A percentile compares a stretch with the other conserved stretches of the same genome.
phyloP scores from a whole-genome alignment of 192 early-diverging fungal species.

The Coemansia erecta region DNA sequence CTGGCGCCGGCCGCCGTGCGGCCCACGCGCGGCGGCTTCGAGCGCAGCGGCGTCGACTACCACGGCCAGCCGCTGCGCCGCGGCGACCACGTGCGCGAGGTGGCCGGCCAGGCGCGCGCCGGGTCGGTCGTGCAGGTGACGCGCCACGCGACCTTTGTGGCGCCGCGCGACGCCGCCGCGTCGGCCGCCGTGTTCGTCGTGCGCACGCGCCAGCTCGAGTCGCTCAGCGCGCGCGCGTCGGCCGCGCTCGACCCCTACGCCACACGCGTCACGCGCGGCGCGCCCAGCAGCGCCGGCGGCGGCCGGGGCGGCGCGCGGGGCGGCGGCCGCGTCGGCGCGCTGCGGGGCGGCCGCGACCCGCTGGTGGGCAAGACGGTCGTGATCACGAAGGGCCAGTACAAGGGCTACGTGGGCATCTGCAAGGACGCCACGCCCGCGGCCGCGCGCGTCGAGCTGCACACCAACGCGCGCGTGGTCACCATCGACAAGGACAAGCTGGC shows the following conservation, averaged over 20 bases:
- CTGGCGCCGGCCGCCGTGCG: conserved; percentile 70
- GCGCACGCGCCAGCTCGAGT: conserved; percentile 62
- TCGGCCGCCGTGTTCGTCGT: conserved; percentile 77
- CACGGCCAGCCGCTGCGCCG: conserved; percentile 52
- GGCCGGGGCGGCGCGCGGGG: conserved; percentile 35
- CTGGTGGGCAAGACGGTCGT: conserved; percentile 76
- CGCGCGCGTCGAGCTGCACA: conserved; percentile 91
- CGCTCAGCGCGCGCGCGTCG: conserved; percentile 26
- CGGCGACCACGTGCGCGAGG: conserved; percentile 76
- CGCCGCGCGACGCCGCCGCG: conserved; percentile 65
- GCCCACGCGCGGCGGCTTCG: conserved; percentile 55
- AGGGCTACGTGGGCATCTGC: conserved; percentile 96
- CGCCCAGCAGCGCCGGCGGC: conserved; percentile 6
- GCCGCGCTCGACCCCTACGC: conserved; percentile 41
- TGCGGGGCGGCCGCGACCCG: conserved; percentile 51
- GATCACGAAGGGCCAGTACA: conserved; percentile 84
- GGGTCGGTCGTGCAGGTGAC: conserved; percentile 83
- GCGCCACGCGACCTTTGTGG: conserved; percentile 77
- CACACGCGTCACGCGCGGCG: conserved; percentile 29
- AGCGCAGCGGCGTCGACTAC: conserved; percentile 61
- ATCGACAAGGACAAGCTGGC: conserved; percentile 76
- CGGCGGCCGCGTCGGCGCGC: conserved; percentile 44
- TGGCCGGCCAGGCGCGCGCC: conserved; percentile 59
- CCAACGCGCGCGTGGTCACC: conserved; percentile 76
- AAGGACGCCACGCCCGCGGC: conserved; percentile 73